Conservation (phyloP, 2,329 filamentous ascomycete genomes). For the Pseudogymnoascus sp. region DNA sequence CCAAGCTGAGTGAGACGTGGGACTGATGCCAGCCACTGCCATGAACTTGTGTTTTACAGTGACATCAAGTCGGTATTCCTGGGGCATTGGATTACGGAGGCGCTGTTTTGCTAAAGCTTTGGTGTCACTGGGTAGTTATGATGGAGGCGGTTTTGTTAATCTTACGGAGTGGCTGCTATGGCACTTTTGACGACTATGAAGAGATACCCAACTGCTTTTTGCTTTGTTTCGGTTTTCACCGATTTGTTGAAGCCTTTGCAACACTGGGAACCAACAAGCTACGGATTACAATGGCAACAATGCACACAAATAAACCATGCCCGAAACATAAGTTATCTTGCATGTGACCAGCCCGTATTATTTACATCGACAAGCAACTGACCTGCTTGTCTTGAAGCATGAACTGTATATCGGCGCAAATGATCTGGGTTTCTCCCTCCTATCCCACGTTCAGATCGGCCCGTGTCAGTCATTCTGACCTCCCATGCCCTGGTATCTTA, state of each 20-base stretch:
- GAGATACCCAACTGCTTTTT: background rate
- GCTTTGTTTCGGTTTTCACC: background rate
- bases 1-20: conserved; percentile 18
- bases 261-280: background rate
- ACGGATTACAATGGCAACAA: background rate
- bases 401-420: background rate
- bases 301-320: background rate
- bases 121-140: background rate
- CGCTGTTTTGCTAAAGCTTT: background rate
- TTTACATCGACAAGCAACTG: background rate
- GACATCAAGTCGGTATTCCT: background rate
- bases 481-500: background rate
- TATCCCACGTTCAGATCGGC: background rate
- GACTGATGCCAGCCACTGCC: background rate
- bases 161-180: background rate
- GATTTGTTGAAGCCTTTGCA: background rate
- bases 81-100: background rate
- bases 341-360: background rate
- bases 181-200: conserved; percentile 2
- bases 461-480: background rate
- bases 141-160: background rate
- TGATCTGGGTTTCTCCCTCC: background rate
- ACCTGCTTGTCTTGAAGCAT: background rate
- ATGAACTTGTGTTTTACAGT: background rate
- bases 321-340: background rate